Conservation (phyloP, 768 basidiomycete genomes). For the Mycena haematopus region DNA sequence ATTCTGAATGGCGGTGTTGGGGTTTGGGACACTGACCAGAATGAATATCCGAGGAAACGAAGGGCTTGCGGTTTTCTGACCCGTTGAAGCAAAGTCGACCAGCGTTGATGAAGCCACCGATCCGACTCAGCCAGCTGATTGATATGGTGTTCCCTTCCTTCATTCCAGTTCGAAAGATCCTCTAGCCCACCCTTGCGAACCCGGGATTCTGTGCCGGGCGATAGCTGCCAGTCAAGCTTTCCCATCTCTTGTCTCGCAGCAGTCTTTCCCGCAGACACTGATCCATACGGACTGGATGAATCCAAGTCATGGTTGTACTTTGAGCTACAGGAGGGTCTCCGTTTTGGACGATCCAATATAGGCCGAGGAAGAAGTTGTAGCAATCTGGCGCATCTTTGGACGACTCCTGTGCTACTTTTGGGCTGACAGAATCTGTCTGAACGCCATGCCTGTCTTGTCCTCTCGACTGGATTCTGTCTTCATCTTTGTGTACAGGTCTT, state of each 20-base stretch:
- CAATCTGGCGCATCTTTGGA: neutral
- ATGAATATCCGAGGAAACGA: neutral
- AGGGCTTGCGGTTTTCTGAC: too few relatives aligned
- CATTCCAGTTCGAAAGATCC: too few relatives aligned
- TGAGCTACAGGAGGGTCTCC: neutral
- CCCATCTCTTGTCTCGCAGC: neutral
- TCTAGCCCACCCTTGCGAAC: neutral
- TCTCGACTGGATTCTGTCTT: neutral
- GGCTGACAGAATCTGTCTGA: slow-evolving; percentile 1
- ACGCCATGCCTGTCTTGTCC: neutral
- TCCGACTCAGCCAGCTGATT: too few relatives aligned
- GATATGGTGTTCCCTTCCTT: too few relatives aligned
- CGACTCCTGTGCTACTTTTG: neutral
- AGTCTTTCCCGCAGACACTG: neutral
- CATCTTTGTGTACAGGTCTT: too few relatives aligned
- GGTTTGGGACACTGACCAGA: neutral
- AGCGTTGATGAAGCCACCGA: too few relatives aligned
- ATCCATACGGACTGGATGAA: neutral
- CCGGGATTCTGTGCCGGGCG: neutral
- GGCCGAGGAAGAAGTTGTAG: neutral
- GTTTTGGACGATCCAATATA: neutral
- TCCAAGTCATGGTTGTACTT: neutral
- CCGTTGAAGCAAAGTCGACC: too few relatives aligned
- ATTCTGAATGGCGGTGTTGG: neutral
- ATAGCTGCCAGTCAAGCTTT: neutral